Conservation (phyloP, 306 rosid species). For the Rosa lucieae region DNA sequence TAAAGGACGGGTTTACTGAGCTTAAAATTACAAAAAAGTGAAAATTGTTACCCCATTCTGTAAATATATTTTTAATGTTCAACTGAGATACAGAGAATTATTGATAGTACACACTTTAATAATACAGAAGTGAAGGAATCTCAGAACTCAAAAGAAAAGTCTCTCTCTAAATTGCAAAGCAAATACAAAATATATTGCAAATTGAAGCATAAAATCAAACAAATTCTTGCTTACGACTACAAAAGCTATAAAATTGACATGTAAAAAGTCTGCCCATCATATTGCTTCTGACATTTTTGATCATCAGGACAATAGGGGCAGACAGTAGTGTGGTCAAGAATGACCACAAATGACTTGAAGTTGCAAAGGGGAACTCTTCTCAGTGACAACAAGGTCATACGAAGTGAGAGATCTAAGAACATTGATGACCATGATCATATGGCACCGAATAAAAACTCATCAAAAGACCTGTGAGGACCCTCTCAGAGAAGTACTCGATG, state of each 20-base stretch:
- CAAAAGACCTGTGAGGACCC: neutral
- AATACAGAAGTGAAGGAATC: neutral
- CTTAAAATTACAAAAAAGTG: neutral
- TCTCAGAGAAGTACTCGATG: neutral
- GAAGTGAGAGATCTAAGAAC: constrained; percentile 10
- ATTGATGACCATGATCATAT: constrained; percentile 9
- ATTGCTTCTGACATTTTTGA: constrained; percentile 3
- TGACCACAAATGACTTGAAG: constrained; percentile 18
- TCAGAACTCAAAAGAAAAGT: neutral
- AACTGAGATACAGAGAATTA: neutral
- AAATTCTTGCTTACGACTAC: neutral
- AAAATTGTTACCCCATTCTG: neutral
- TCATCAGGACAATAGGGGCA: constrained; percentile 1
- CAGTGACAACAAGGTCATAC: constrained; percentile 7
- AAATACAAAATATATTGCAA: neutral
- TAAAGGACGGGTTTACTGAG: neutral
- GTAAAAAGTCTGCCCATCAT: constrained; percentile 10
- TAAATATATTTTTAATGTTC: neutral
- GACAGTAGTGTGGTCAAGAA: constrained; percentile 5
- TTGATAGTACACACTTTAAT: neutral
- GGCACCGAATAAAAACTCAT: neutral
- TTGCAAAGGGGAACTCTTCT: constrained; percentile 22
- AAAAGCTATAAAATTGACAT: neutral
- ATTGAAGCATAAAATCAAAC: neutral
- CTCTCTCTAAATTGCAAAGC: neutral